Percentiles rank a stretch among this genome's conserved stretches.
Conservation (phyloP, 2,329 filamentous ascomycete species). For the Stachybotrys elegans region DNA sequence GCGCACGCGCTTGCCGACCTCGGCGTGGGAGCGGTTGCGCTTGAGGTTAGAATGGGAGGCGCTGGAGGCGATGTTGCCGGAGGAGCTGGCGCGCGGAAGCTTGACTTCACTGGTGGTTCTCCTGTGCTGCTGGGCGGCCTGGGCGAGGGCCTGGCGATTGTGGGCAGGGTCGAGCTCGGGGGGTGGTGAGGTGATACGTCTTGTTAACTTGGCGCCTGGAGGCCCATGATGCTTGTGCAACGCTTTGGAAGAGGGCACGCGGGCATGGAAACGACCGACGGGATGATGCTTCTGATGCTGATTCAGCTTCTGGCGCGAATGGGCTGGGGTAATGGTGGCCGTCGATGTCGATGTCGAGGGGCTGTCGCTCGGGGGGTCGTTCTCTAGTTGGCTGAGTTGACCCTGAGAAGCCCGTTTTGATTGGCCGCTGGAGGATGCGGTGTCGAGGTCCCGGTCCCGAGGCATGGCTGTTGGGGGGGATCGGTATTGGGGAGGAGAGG, state of each 20-base stretch:
- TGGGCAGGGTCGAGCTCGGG: conserved; percentile 18
- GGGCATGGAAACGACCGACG: conserved; percentile 40
- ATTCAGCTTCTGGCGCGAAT: conserved; percentile 21
- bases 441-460: conserved; percentile 42
- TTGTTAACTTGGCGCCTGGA: conserved; percentile 33
- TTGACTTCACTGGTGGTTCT: conserved; percentile 47
- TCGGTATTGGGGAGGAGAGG: no score
- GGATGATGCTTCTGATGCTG: conserved; percentile 29
- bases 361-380: conserved; percentile 27
- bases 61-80: conserved; percentile 47
- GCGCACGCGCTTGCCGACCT: conserved; percentile 47
- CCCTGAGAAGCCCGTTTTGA: conserved; percentile 45
- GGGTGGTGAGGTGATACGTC: conserved; percentile 36
- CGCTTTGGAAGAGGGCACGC: conserved; percentile 47
- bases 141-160: conserved; percentile 15
- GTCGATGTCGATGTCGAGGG: conserved; percentile 13
- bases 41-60: conserved; percentile 50
- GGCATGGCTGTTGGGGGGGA: conserved; percentile 26
- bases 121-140: conserved; percentile 33
- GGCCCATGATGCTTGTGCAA: conserved; percentile 36
- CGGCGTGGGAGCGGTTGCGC: conserved; percentile 56
- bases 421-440: conserved; percentile 45
- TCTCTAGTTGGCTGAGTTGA: conserved; percentile 30
- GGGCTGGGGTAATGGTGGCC: conserved; percentile 9
- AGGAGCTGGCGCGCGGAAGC: conserved; percentile 39